These are phyloP conservation scores for Colletotrichum musae DNA, from an alignment of 2,329 filamentous ascomycete species.

Conservation along the genomic window DNA sequence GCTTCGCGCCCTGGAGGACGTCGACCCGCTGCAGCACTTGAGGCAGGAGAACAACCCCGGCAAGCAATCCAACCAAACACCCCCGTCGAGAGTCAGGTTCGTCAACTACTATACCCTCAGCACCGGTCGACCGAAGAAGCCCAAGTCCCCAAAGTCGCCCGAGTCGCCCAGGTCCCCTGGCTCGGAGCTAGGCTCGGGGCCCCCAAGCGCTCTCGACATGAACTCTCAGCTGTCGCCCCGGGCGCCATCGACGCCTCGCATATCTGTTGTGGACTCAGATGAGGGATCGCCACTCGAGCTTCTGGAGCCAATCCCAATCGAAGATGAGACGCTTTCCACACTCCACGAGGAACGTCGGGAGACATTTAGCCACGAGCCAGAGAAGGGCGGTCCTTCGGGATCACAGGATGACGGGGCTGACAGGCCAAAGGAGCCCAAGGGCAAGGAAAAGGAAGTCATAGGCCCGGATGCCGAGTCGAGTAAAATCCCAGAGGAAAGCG, in stretches of 20 bases:
- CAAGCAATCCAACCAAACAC: conserved; percentile 48
- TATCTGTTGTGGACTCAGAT: conserved; percentile 62
- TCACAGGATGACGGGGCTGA: not conserved
- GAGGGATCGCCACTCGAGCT: conserved; percentile 46
- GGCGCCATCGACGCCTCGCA: conserved; percentile 52
- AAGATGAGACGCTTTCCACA: conserved; percentile 21
- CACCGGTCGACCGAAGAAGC: conserved; percentile 76
- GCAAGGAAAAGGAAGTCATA: conserved; percentile 20
- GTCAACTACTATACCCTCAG: conserved; percentile 94
- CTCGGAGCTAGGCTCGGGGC: not conserved
- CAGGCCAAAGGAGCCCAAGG: conserved; percentile 9
- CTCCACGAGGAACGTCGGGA: conserved; percentile 30
- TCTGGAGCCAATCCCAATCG: conserved; percentile 15
- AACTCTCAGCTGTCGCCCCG: conserved; percentile 26
- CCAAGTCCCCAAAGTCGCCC: conserved; percentile 48
- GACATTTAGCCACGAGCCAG: not conserved
- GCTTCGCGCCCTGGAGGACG: conserved; percentile 80
- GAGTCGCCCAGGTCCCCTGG: conserved; percentile 24
- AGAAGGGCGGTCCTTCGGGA: not conserved
- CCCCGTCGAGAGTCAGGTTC: conserved; percentile 76
- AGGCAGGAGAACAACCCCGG: conserved; percentile 41
- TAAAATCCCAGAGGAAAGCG: not conserved
- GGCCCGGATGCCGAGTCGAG: not conserved
- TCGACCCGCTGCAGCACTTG: conserved; percentile 66
- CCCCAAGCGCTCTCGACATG: conserved; percentile 11